Percentiles rank a stretch among this genome's conserved stretches.
These are phyloP conservation scores for Arxiozyma heterogenica DNA, from an alignment of 1,139 yeast species.

Conservation along the genomic window DNA sequence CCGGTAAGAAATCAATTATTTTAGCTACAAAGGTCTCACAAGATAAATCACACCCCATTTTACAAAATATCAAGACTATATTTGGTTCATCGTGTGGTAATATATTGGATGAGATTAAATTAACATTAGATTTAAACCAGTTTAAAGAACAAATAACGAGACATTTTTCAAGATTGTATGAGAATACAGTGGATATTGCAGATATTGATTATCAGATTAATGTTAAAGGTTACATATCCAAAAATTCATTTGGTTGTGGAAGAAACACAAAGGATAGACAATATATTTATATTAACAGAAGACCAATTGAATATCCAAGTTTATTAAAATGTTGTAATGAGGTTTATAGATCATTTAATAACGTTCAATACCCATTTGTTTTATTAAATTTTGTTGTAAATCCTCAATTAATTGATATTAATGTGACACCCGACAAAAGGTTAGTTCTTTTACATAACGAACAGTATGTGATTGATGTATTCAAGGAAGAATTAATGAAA, in stretches of 20 bases:
- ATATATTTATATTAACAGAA: conserved; percentile 55
- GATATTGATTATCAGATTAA: conserved; percentile 27
- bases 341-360: conserved; percentile 59
- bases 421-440: conserved; percentile 86
- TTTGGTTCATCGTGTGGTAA: conserved; percentile 60
- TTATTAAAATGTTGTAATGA: conserved; percentile 60
- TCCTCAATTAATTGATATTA: conserved; percentile 56
- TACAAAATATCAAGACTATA: conserved; percentile 53
- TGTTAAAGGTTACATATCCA: conserved; percentile 58
- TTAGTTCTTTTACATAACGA: conserved; percentile 65
- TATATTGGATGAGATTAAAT: conserved; percentile 44
- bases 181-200: conserved; percentile 12
- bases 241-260: conserved; percentile 69
- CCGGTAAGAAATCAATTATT: conserved; percentile 43
- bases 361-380: conserved; percentile 63
- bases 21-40: conserved; percentile 34
- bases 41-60: conserved; percentile 36
- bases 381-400: conserved; percentile 51
- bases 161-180: not conserved
- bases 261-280: conserved; percentile 68
- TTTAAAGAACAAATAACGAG: conserved; percentile 14
- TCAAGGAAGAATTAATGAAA: conserved; percentile 36
- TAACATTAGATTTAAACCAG: conserved; percentile 30
- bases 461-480: conserved; percentile 41
- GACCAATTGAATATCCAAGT: conserved; percentile 61